These are phyloP conservation scores for Jaapia argillacea DNA, from an alignment of 768 basidiomycete species.

Conservation along the genomic window DNA sequence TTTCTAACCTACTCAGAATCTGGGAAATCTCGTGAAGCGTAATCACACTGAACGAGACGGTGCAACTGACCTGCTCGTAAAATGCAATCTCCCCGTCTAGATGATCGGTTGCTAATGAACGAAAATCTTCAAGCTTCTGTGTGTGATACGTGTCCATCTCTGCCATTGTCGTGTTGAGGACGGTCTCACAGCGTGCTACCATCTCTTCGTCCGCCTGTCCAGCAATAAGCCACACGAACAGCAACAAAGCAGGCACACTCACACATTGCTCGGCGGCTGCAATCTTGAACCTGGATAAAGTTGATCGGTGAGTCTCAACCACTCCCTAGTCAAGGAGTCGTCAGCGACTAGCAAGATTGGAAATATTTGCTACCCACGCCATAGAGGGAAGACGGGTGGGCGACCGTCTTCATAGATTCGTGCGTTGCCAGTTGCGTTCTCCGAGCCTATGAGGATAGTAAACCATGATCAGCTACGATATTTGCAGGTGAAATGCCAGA, in stretches of 20 bases:
- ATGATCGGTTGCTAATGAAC: constrained; percentile 47
- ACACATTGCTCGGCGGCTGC: constrained; percentile 31
- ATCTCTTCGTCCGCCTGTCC: constrained; percentile 53
- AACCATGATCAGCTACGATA: constrained; percentile 1
- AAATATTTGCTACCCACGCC: constrained; percentile 31
- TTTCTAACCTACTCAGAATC: constrained; percentile 48
- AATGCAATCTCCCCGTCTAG: constrained; percentile 72
- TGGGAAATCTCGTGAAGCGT: constrained; percentile 12
- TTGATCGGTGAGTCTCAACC: constrained; percentile 66
- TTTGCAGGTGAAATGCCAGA: not conserved
- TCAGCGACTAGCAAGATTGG: not conserved
- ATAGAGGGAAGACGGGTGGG: constrained; percentile 67
- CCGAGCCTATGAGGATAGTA: constrained; percentile 43
- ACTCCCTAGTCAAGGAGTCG: constrained; percentile 35
- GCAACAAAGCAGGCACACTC: constrained; percentile 3
- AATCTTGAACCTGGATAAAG: constrained; percentile 55
- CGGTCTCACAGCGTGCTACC: constrained; percentile 74
- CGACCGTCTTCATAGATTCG: constrained; percentile 64
- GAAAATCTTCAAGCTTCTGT: constrained; percentile 67
- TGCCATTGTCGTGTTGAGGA: constrained; percentile 81
- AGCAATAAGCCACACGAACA: constrained; percentile 3
- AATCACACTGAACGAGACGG: not conserved
- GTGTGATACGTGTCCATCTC: constrained; percentile 76
- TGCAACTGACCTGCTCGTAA: constrained; percentile 49
- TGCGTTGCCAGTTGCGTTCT: constrained; percentile 65